A percentile compares a stretch with the other conserved stretches of the same genome.
Conservation (phyloP, 805 yeast species). For the Candida vaughaniae region DNA sequence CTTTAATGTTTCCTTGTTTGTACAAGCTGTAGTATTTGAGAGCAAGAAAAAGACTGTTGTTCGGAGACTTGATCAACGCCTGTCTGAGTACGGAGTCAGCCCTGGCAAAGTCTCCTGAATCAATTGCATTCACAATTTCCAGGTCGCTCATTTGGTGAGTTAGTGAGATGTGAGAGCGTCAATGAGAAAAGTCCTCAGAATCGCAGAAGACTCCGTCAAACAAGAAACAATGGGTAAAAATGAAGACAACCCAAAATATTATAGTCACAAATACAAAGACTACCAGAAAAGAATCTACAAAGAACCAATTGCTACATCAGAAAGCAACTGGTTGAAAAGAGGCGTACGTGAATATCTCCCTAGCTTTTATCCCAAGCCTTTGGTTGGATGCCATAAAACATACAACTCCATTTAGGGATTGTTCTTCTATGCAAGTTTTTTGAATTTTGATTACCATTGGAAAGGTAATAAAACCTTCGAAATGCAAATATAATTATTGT, state of each 20-base stretch:
- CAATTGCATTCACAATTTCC: slow-evolving; percentile 41
- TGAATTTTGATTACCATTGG: slow-evolving; percentile 17
- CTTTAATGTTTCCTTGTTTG: slow-evolving; percentile 28
- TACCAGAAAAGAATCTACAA: not conserved
- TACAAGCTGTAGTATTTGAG: slow-evolving; percentile 36
- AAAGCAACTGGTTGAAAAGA: no score
- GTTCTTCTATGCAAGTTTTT: slow-evolving; percentile 18
- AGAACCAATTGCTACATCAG: not conserved
- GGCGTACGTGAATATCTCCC: slow-evolving; percentile 11
- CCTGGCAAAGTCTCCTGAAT: slow-evolving; percentile 49
- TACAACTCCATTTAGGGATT: slow-evolving; percentile 21
- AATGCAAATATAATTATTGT: slow-evolving; percentile 12
- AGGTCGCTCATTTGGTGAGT: slow-evolving; percentile 13
- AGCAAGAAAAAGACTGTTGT: slow-evolving; percentile 53
- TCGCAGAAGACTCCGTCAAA: no score
- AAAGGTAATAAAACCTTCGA: slow-evolving; percentile 18
- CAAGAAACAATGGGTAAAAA: no score
- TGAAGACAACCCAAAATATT: no score
- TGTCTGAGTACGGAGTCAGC: slow-evolving; percentile 52
- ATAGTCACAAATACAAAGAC: no score
- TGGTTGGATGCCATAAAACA: slow-evolving; percentile 16
- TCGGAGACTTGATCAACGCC: slow-evolving; percentile 56
- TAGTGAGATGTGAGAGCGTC: no score
- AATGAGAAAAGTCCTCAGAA: no score
- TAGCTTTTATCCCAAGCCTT: slow-evolving; percentile 26